These are phyloP conservation scores for Nakaseomyces sp. DNA, from an alignment of 1,139 yeast species.

Conservation along the genomic window DNA sequence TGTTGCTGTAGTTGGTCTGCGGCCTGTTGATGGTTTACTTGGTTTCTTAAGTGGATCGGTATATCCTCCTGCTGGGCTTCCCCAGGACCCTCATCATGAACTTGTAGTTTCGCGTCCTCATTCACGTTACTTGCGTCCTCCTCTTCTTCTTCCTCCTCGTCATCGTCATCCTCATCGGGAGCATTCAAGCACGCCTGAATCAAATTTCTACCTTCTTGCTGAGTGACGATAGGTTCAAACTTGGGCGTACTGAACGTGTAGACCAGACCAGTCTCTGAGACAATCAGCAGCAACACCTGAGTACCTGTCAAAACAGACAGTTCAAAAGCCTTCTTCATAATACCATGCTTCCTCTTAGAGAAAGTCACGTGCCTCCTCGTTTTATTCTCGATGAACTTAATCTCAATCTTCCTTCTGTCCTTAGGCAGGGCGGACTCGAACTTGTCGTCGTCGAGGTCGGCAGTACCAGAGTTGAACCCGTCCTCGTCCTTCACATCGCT, in stretches of 20 bases:
- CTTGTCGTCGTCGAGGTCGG: no score
- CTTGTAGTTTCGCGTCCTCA: neutral
- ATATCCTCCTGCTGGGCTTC: neutral
- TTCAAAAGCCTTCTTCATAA: slow-evolving; percentile 97
- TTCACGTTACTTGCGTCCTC: neutral
- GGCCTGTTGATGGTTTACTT: no score
- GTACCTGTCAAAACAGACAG: slow-evolving; percentile 93
- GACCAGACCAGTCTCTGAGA: slow-evolving; percentile 93
- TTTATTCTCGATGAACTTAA: slow-evolving; percentile 93
- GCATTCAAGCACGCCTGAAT: slow-evolving; percentile 97
- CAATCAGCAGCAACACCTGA: slow-evolving; percentile 86
- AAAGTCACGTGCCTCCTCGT: slow-evolving; percentile 96
- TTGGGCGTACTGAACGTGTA: slow-evolving; percentile 98
- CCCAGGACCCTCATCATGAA: neutral
- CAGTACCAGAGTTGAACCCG: neutral
- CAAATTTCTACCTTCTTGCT: slow-evolving; percentile 91
- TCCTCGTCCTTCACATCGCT: neutral
- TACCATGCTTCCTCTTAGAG: slow-evolving; percentile 96
- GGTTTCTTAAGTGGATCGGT: neutral
- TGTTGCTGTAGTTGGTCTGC: no score
- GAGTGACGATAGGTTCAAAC: slow-evolving; percentile 95
- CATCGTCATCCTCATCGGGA: slow-evolving; percentile 50
- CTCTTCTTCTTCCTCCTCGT: slow-evolving; percentile 49
- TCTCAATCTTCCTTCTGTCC: slow-evolving; percentile 94
- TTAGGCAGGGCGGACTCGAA: slow-evolving; percentile 9